Evolutionary conservation across 2,329 filamentous ascomycete genomes (phyloP), one percentile per base, ranked within the genome.

Genomic region (Fusarium sp.): DNA sequence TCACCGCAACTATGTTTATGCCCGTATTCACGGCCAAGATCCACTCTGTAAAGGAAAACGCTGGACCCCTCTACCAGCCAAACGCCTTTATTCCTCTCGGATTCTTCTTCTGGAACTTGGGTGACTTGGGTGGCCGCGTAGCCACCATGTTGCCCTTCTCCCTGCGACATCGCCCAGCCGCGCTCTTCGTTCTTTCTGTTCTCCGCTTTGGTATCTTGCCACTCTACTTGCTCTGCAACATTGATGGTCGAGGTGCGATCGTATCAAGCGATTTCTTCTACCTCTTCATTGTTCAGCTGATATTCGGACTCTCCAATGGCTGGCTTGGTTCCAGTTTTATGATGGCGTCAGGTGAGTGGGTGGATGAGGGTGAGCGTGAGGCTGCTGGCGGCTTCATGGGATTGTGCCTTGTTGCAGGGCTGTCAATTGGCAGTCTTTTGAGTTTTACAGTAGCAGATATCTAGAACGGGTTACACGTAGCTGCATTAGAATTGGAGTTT

Each of bases 361-460:
- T 98, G 1, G 90, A 91, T 6, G 88, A 91, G 3, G 89, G 91
- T 11, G 95, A 99, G 82, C 86, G 92, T 34, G 94, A 97, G 81
- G 95, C 94, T 7, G 91, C 94, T 0, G 96, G 95, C 46, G 94
- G 92, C 2, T 98, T 98, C 78, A 98, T 99, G 96, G 92, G 92
- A 5, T 79, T 98, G 68, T 94, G 91, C 78, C 87, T 98, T n/a
- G 93, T 98, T 18, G 89, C 88, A 7, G 96, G 96, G 0, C 81
- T 98, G 80, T 88, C 94, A 3, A 85, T 86, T 24, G 96, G 96
- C n/a, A 98, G 95, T 81, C 80, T 98, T 74, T 79, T 97, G 77
- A 98, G 95, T 78, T 99, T 98, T 80, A 85, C 90, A 11, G 88
- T 89, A 66, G 87, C 90, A 1, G 83, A 82, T 7, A 78, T 87